phyloP scores from a whole-genome alignment of 305 asterid species.

The Rubia balearica region DNA sequence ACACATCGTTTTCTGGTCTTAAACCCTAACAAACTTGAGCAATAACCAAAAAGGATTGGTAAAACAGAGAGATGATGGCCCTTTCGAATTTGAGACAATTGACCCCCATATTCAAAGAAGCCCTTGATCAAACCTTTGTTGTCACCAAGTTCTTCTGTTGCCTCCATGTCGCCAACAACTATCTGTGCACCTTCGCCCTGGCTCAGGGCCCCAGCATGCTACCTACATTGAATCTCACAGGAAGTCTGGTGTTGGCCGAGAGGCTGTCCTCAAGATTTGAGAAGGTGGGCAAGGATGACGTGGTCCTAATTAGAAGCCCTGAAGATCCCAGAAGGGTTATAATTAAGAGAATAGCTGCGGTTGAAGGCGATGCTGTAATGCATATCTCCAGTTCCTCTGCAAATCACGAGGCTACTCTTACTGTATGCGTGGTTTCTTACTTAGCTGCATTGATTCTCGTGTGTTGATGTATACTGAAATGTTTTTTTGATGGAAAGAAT shows the following conservation, averaged over 20 bases:
- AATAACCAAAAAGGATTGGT: not conserved
- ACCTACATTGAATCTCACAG: slow-evolving; percentile 46
- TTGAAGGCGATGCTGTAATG: slow-evolving; percentile 56
- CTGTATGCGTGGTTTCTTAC: slow-evolving; percentile 27
- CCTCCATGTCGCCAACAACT: slow-evolving; percentile 47
- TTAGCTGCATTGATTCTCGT: slow-evolving; percentile 3
- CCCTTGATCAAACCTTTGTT: slow-evolving; percentile 31
- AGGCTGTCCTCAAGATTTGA: slow-evolving; percentile 43
- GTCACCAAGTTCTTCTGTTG: slow-evolving; percentile 45
- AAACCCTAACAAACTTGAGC: not conserved
- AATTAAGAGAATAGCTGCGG: slow-evolving; percentile 49
- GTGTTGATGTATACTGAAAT: not conserved
- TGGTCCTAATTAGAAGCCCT: slow-evolving; percentile 59
- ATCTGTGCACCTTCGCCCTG: slow-evolving; percentile 37
- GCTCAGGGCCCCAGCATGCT: slow-evolving; percentile 72
- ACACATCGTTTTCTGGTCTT: not conserved
- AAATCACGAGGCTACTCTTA: slow-evolving; percentile 31
- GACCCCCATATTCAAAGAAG: slow-evolving; percentile 52
- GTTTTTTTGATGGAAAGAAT: not conserved
- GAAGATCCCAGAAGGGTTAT: slow-evolving; percentile 43
- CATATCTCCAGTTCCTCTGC: slow-evolving; percentile 30
- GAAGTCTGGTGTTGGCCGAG: slow-evolving; percentile 45
- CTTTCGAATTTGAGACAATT: slow-evolving; percentile 21
- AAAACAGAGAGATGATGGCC: slow-evolving; percentile 24
- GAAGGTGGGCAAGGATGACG: slow-evolving; percentile 50